Base-by-base conservation (phyloP, 768 basidiomycete genomes). In the Mycena belliarum region DNA sequence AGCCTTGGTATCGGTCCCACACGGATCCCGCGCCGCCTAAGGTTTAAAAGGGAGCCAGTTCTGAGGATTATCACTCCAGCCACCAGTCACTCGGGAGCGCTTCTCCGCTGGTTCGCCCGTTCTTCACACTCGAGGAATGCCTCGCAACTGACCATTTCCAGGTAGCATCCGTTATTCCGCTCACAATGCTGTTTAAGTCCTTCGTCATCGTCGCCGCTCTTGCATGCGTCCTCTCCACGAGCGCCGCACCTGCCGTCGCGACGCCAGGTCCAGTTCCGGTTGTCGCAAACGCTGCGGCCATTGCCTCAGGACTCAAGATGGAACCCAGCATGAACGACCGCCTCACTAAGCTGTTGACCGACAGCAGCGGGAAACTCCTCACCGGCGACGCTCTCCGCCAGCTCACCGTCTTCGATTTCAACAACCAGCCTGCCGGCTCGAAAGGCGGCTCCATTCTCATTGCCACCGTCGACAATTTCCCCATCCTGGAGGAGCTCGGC, bases 301-400 rank as follows among this genome's bases (percentile, higher is more conserved):
- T 47, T 11, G 45, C 45, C 26, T 6, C 45, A 3, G 45, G 28
- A 29, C 45, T 47, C 9, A 47, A 47, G 45, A 29, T n/a, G 6
- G 12, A 3, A n/a, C 26, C 45, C n/a, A 47, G 45, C 20, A 18
- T 21, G 4, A 15, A 29, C 29, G 45, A 47, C 15, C 25, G 45
- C 21, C 16, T 47, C 26, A 47, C 28, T 26, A 47, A 47, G 45
- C 14, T 47, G 26, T 47, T 47, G 45, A 29, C 25, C 3, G 45
- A 47, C 15, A 29, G 45, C 45, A 47, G 45, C 45, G 45, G 45
- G 18, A 47, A 47, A 15, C 45, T 47, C 45, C 45, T 47, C 45
- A 47, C 45, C 26, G 45, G 45, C 28, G 45, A 47, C 45, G 45
- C 45, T 10, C 45, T 47, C 16, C 45, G 45, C n/a, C 26, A 47